These are phyloP conservation scores for Akanthomyces dipterigenus DNA, from an alignment of 2,329 filamentous ascomycete genomes.

Conservation along the genomic window DNA sequence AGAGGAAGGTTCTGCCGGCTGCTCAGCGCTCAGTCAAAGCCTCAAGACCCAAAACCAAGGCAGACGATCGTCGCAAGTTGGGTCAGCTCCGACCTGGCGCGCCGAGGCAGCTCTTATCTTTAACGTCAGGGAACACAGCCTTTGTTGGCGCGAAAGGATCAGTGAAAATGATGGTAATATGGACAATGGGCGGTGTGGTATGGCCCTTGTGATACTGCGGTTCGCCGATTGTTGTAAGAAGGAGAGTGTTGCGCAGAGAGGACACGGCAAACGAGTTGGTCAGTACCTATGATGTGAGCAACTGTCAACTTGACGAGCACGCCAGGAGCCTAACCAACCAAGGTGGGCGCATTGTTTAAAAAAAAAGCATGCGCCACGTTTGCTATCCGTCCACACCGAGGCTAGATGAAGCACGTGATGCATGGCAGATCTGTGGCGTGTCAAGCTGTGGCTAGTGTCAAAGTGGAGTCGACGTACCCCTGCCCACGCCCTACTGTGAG, in stretches of 20 bases:
- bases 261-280: too few relatives aligned
- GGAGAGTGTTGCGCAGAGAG: neutral
- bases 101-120: constrained; percentile 9
- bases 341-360: neutral
- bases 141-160: neutral
- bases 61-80: constrained; percentile 5
- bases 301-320: neutral
- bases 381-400: neutral
- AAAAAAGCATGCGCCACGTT: constrained; percentile 5
- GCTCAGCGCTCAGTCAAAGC: constrained; percentile 12
- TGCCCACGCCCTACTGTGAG: constrained; percentile 19
- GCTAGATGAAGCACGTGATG: constrained; percentile 5
- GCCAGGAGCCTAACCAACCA: neutral
- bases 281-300: neutral
- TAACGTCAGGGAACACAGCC: neutral
- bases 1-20: neutral
- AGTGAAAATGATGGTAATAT: neutral
- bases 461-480: neutral
- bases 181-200: neutral
- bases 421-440: neutral
- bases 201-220: neutral
- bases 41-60: constrained; percentile 11
- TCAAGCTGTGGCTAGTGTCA: constrained; percentile 5
- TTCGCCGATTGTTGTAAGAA: neutral
- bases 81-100: constrained; percentile 9